These are phyloP conservation scores for Nannizzia gypsea DNA, from an alignment of 2,329 filamentous ascomycete species.

Conservation along the genomic window DNA sequence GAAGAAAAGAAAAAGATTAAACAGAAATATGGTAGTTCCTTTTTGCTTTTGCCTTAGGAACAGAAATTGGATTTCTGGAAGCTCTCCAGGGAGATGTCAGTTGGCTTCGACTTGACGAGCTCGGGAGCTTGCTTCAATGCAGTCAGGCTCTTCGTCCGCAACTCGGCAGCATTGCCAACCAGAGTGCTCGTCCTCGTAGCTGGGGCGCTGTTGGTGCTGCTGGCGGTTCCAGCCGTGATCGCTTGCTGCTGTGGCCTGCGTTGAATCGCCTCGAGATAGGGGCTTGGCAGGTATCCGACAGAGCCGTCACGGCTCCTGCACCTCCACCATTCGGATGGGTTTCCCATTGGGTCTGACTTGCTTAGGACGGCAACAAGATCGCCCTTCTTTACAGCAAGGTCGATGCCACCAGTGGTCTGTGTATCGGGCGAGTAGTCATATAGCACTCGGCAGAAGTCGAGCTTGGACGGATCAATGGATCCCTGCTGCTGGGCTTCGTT, in stretches of 20 bases:
- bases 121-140: slow-evolving; percentile 1
- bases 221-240: slow-evolving; percentile 25
- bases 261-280: slow-evolving; percentile 72
- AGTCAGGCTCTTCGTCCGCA: neutral
- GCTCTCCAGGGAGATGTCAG: slow-evolving; percentile 1
- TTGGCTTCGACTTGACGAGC: neutral
- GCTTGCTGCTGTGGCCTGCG: slow-evolving; percentile 36
- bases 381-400: slow-evolving; percentile 85
- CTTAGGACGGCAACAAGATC: slow-evolving; percentile 88
- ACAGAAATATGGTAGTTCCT: neutral
- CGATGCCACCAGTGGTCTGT: slow-evolving; percentile 55
- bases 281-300: slow-evolving; percentile 81
- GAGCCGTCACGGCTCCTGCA: slow-evolving; percentile 82
- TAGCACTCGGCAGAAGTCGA: slow-evolving; percentile 89
- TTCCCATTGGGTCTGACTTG: slow-evolving; percentile 84
- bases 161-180: neutral
- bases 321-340: slow-evolving; percentile 92
- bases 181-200: neutral
- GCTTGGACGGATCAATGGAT: slow-evolving; percentile 70
- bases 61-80: slow-evolving; percentile 5
- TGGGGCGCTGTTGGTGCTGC: neutral
- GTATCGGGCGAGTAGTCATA: slow-evolving; percentile 86
- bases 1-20: neutral
- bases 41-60: neutral
- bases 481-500: slow-evolving; percentile 35